Base-by-base conservation (phyloP, 371 early-diverging fungal genomes). In the Blakeslea trispora region DNA sequence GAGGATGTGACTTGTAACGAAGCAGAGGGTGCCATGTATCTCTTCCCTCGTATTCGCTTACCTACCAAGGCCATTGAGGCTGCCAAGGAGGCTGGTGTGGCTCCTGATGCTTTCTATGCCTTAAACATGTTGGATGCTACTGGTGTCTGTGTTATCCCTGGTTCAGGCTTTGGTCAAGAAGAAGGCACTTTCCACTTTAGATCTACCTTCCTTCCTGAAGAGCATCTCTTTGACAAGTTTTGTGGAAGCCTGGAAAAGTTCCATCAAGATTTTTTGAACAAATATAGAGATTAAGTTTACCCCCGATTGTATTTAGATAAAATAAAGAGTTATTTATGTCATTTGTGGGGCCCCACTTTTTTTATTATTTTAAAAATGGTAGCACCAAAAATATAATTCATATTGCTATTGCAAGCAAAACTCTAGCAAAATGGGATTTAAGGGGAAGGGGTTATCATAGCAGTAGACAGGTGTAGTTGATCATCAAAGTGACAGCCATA, bases 1-100 rank as follows among this genome's bases (percentile, higher is more conserved):
- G 92, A 93, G 66, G 91, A 89, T 18, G 89, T 93, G 34, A 84
- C 85, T 19, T 97, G 97, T 78, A 91, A 95, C 63, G 71, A 75
- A 50, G 96, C 97, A 17, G 72, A 88, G 62, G 99, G 99, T 18
- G 91, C 99, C 47, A 93, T 98, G 96, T 98, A 98, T 72, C 80
- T 96, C 44, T 97, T 97, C 86, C 98, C 97, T 6, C 78, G 69
- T 43, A 81, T 98, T 37, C 61, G 70, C 13, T 65, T 97, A 5
- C 90, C 97, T 13, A 49, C 62, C 41, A 87, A 83, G 55, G 91
- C 92, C 23, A 71, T 95, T 23, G 85, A 83, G 40, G 93, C 85
- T 46, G 96, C 96, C 11, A 55, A 82, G 50, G 67, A 61, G 14
- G 76, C 66, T 9, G 81, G 82, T 21, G 82, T 87, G 78, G 53